Base-by-base conservation (phyloP, 2,329 filamentous ascomycete genomes). In the Venturia pyrina region DNA sequence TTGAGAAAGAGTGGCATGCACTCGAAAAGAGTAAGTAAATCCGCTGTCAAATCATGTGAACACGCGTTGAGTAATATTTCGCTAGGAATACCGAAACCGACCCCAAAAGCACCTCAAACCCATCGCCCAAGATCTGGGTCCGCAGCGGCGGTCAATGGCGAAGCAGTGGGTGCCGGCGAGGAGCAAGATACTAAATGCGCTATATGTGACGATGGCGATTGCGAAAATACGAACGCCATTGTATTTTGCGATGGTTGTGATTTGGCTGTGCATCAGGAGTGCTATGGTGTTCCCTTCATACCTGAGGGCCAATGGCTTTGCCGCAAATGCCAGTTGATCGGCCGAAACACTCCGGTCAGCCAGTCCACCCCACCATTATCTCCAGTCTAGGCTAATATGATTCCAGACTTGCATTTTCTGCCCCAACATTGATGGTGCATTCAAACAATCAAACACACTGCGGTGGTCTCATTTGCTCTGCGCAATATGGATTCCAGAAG, bases 181-280 rank as follows among this genome's bases (percentile, higher is more conserved):
- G 93, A 98, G 76, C 93, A 95, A 71, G 95, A 99, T 76, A 96
- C 89, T 71, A 98, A 96, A 76, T 99, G 95, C 74, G 93, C 91
- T 28, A 96, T 99, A 66, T 99, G 95, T 75, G 95, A 99, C 74
- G 95, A 99, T 73, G 95, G 95, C n/a, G 95, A 99, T 74, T 99
- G 95, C 73, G 95, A 99, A 78, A 99, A 99, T 76, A 96, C 95
- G 28, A 99, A 99, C 73, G 95, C 95, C 0, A 99, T 99, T 72
- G 95, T 99, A 28, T 99, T 99, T 74, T 99, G 95, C 75, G 95
- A 99, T 74, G 95, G 95, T 3, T 99, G 95, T 77, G 96, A 99
- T 77, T 81, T 99, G 63, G 95, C 95, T 3, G 95, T 99, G 11
- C 95, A 99, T 76, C 95, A 99, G 76, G 95, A 99, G 79, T 99